phyloP scores from a whole-genome alignment of 495 filamentous ascomycete species.

The Aspergillus conjunctus region DNA sequence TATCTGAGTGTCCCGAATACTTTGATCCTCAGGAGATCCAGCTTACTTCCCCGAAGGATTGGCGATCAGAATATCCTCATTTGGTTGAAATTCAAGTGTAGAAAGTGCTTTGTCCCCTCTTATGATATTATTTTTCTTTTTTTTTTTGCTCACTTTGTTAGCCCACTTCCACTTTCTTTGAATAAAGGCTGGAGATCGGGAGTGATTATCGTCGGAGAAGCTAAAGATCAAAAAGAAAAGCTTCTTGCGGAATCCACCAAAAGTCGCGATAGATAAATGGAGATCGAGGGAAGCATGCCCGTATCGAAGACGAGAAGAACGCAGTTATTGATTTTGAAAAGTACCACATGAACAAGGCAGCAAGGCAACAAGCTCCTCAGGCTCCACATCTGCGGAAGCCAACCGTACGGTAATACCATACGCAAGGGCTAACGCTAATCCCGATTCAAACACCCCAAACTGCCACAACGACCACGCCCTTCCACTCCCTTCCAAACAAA shows the following conservation, averaged over 20 bases:
- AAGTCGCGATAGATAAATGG: too few species aligned
- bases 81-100: constrained; percentile 5
- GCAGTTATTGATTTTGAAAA: background rate
- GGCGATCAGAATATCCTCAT: constrained; percentile 11
- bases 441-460: background rate
- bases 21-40: constrained; percentile 11
- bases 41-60: constrained; percentile 20
- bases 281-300: background rate
- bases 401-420: background rate
- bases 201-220: background rate
- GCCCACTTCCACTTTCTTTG: background rate
- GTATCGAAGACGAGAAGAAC: background rate
- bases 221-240: background rate
- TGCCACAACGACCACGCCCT: background rate
- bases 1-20: constrained; percentile 12
- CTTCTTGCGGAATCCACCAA: too few species aligned
- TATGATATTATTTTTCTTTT: background rate
- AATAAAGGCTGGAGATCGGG: too few species aligned
- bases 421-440: background rate
- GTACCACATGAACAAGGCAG: background rate
- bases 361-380: background rate
- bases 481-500: background rate
- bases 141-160: background rate
- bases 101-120: background rate
- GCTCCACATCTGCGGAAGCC: background rate